Conservation (phyloP, 2,329 filamentous ascomycete species). For the Paecilomyces sp. region DNA sequence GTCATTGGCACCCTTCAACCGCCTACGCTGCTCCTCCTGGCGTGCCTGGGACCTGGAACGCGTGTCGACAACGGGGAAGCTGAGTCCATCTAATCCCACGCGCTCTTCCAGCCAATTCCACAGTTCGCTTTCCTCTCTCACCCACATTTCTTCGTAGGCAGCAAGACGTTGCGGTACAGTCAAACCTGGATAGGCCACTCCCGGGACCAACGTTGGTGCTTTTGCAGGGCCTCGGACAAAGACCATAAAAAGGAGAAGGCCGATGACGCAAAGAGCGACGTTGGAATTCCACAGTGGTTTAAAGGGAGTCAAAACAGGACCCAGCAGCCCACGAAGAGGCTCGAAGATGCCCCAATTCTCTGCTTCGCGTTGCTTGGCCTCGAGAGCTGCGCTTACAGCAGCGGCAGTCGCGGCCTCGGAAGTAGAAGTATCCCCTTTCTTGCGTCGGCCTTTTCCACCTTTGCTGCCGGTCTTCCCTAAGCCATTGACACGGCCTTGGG, state of each 20-base stretch:
- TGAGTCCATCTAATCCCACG: slow-evolving; percentile 59
- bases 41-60: slow-evolving; percentile 34
- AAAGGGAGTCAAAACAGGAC: slow-evolving; percentile 63
- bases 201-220: slow-evolving; percentile 27
- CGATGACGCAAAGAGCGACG: slow-evolving; percentile 66
- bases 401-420: slow-evolving; percentile 35
- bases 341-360: slow-evolving; percentile 76
- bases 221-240: slow-evolving; percentile 54
- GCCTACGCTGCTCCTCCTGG: slow-evolving; percentile 23
- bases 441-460: slow-evolving; percentile 51
- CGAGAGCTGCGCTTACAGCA: slow-evolving; percentile 35
- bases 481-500: slow-evolving; percentile 50
- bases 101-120: slow-evolving; percentile 93
- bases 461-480: slow-evolving; percentile 43
- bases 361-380: slow-evolving; percentile 29
- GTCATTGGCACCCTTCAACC: slow-evolving; percentile 31
- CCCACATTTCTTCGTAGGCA: slow-evolving; percentile 92
- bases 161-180: slow-evolving; percentile 59
- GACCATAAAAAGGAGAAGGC: slow-evolving; percentile 64
- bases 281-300: slow-evolving; percentile 68
- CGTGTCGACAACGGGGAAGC: slow-evolving; percentile 26
- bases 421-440: slow-evolving; percentile 45
- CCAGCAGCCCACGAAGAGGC: slow-evolving; percentile 62
- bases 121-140: slow-evolving; percentile 74
- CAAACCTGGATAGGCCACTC: slow-evolving; percentile 32